These are phyloP conservation scores for Alternaria conjuncta DNA, from an alignment of 2,329 filamentous ascomycete genomes.

Conservation along the genomic window DNA sequence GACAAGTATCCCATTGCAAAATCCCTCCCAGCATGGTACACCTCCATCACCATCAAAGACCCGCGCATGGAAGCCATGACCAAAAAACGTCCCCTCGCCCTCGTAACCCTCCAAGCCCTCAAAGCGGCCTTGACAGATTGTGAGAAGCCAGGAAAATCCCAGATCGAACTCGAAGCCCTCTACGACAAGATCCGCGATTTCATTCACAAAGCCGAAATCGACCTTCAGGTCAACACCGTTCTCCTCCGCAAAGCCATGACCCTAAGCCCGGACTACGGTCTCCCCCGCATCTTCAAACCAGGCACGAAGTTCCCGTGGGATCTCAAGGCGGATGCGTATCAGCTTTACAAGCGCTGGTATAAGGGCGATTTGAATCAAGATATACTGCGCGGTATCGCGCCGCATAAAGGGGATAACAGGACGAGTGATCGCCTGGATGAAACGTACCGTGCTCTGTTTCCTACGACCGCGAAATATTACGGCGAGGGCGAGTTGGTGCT, in stretches of 20 bases:
- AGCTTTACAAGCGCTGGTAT: conserved; percentile 57
- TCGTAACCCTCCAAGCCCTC: conserved; percentile 26
- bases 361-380: conserved; percentile 51
- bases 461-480: conserved; percentile 38
- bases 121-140: conserved; percentile 33
- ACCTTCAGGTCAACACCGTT: conserved; percentile 30
- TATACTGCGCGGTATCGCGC: conserved; percentile 54
- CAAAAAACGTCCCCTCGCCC: conserved; percentile 21
- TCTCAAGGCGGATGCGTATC: conserved; percentile 55
- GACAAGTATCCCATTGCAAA: neutral
- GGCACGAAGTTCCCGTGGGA: conserved; percentile 52
- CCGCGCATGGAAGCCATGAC: conserved; percentile 3
- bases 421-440: conserved; percentile 35
- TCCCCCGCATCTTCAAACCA: conserved; percentile 51
- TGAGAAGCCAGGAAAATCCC: conserved; percentile 7
- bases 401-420: conserved; percentile 22
- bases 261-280: conserved; percentile 43
- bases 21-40: conserved; percentile 21
- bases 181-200: conserved; percentile 45
- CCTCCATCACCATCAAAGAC: conserved; percentile 5
- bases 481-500: conserved; percentile 53
- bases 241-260: conserved; percentile 46
- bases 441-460: conserved; percentile 22
- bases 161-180: conserved; percentile 13
- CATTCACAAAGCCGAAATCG: conserved; percentile 51